Evolutionary conservation across 73 alveolate genomes (phyloP), one percentile per base, ranked within the genome.

Genomic region (Tetrahymena malaccensis): DNA sequence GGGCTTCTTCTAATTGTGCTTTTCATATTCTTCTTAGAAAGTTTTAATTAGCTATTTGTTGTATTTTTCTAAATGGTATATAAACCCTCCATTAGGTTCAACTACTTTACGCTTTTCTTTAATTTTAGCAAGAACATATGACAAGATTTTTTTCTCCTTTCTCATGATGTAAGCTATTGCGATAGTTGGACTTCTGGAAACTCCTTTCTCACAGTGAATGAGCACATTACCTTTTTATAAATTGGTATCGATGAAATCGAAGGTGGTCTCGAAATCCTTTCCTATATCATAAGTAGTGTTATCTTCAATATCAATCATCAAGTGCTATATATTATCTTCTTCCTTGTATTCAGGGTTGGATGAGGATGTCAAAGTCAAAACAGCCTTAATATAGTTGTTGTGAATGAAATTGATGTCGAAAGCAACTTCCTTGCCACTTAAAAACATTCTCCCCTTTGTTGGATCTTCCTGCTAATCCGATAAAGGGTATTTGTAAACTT

Each of bases 181-280:
- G 93, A 96, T 85, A 35, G 98, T 31, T 35, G 98, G 97, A 4
- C 97, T 94, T 31, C 98, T 94, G 10, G 98, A 96, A 50, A 93
- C 94, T 31, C 97, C 98, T 31, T 85, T 34, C 94, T 94, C 96
- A 43, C 98, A 96, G 94, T 96, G 98, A 38, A 70, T 70, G 89
- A 70, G 89, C 89, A 70, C 17, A 70, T 70, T 70, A 0, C 89
- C 89, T 70, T 70, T 70, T 70, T 70, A 31, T n/a, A 70, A 31
- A 31, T 70, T 70, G 2, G n/a, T 25, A 22, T 70, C 89, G 34
- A 70, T 70, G 89, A 70, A 70, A 8, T 70, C 89, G 37, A 70
- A 70, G 37, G 89, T 70, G 3, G 34, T 8, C 2, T 70, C 43
- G 89, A 70, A 70, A 70, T 70, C 89, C 11, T 25, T 25, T 25